Conservation (phyloP, 306 rosid species). For the Cicer bijugum region DNA sequence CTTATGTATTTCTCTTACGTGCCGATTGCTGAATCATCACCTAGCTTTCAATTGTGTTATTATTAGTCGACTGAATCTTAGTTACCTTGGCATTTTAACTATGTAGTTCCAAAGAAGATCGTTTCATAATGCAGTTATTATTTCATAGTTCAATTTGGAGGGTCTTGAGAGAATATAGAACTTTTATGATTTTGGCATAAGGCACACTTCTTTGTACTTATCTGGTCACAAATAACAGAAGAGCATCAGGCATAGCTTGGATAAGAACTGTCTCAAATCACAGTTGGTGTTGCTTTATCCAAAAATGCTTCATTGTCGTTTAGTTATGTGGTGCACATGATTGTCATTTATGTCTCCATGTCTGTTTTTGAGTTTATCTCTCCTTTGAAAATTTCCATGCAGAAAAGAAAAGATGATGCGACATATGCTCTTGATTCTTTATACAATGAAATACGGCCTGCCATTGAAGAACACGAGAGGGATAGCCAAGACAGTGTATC, state of each 20-base stretch:
- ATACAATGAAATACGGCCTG: conserved; percentile 90
- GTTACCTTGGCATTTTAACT: conserved; percentile 18
- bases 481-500: conserved; percentile 92
- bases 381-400: conserved; percentile 35
- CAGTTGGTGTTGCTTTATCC: conserved; percentile 7
- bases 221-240: neutral
- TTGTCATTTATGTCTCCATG: conserved; percentile 30
- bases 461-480: conserved; percentile 96
- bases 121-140: neutral
- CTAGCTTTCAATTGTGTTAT: conserved; percentile 10
- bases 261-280: neutral
- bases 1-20: neutral
- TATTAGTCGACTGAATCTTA: conserved; percentile 7
- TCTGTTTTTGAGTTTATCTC: conserved; percentile 18
- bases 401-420: conserved; percentile 72
- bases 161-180: conserved; percentile 4
- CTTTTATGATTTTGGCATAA: conserved; percentile 1
- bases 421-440: conserved; percentile 65
- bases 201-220: neutral
- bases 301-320: conserved; percentile 1
- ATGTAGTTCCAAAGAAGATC: neutral
- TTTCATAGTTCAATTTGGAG: conserved; percentile 15
- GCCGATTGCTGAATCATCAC: neutral
- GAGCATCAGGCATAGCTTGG: neutral
- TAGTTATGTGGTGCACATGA: neutral